A percentile compares a stretch with the other conserved stretches of the same genome.
Evolutionary conservation across 2,329 filamentous ascomycete genomes (phyloP).

Genomic region (Pseudocercospora vitis): DNA sequence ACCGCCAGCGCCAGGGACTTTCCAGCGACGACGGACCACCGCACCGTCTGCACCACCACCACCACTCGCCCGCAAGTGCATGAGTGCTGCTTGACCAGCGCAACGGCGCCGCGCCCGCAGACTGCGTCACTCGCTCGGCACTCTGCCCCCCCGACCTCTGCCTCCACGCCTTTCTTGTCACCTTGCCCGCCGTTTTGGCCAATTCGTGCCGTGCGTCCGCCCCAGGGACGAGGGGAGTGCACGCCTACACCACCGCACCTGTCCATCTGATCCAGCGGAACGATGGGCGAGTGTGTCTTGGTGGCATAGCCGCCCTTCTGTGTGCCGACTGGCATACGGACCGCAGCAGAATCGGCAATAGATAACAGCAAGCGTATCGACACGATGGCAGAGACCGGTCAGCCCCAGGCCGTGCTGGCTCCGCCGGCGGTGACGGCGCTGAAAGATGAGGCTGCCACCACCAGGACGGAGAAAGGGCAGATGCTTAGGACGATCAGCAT

Average conservation of each 20-base stretch:
- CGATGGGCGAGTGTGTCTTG: constrained; percentile 23
- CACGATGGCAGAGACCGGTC: constrained; percentile 16
- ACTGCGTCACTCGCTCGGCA: constrained; percentile 4
- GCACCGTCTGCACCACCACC: background rate
- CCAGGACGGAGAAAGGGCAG: constrained; percentile 24
- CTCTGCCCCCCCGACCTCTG: background rate
- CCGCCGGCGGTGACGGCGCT: constrained; percentile 48
- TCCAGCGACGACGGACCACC: no score
- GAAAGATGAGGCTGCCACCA: constrained; percentile 41
- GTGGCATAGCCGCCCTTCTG: constrained; percentile 23
- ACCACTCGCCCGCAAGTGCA: background rate
- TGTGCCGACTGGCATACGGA: constrained; percentile 14
- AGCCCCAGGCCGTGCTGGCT: constrained; percentile 37
- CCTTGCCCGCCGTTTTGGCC: background rate
- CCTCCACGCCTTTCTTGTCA: constrained; percentile 3
- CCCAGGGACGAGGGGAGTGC: background rate
- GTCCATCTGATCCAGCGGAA: constrained; percentile 18
- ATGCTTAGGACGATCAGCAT: constrained; percentile 72
- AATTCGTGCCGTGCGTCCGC: background rate
- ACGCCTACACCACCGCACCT: background rate
- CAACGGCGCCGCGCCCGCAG: background rate
- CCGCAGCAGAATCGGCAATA: background rate
- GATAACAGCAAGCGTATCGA: constrained; percentile 6
- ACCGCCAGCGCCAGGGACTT: background rate
- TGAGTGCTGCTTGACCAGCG: background rate